These are phyloP conservation scores for Aeminium ludgeri DNA, from an alignment of 495 filamentous ascomycete genomes.

Conservation along the genomic window DNA sequence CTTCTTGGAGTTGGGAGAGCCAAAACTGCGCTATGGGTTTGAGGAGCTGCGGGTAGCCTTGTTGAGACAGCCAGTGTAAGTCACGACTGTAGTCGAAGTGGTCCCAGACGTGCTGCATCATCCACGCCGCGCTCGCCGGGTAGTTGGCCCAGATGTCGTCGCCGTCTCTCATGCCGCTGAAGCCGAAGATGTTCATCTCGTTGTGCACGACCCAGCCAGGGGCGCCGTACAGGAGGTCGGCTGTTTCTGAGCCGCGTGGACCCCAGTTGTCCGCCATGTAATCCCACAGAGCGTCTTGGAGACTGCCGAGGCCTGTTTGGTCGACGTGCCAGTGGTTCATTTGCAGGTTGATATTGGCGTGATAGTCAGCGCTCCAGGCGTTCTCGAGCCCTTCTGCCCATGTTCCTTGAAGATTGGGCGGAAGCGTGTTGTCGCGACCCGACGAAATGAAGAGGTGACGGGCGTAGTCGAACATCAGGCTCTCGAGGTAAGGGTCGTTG, in stretches of 20 bases:
- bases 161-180: slow-evolving; percentile 30
- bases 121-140: slow-evolving; percentile 31
- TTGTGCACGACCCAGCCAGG: slow-evolving; percentile 33
- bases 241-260: slow-evolving; percentile 33
- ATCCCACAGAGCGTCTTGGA: slow-evolving; percentile 25
- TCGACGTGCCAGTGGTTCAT: slow-evolving; percentile 35
- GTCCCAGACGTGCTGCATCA: slow-evolving; percentile 35
- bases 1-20: slow-evolving; percentile 29
- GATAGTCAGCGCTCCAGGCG: slow-evolving; percentile 34
- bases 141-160: slow-evolving; percentile 28
- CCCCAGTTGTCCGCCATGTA: slow-evolving; percentile 38
- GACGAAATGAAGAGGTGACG: slow-evolving; percentile 29
- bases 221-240: slow-evolving; percentile 30
- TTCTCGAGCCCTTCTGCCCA: slow-evolving; percentile 25
- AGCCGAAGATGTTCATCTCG: slow-evolving; percentile 35
- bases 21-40: slow-evolving; percentile 34
- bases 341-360: slow-evolving; percentile 36
- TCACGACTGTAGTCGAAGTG: slow-evolving; percentile 33
- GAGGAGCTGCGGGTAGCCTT: slow-evolving; percentile 31
- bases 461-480: slow-evolving; percentile 12
- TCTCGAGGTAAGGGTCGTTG: slow-evolving; percentile 12
- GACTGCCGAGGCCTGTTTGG: slow-evolving; percentile 23
- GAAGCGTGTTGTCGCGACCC: slow-evolving; percentile 27
- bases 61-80: slow-evolving; percentile 23
- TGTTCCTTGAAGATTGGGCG: slow-evolving; percentile 32